phyloP scores from a whole-genome alignment of 352 stramenopile species.

The Pythium chondricola region DNA sequence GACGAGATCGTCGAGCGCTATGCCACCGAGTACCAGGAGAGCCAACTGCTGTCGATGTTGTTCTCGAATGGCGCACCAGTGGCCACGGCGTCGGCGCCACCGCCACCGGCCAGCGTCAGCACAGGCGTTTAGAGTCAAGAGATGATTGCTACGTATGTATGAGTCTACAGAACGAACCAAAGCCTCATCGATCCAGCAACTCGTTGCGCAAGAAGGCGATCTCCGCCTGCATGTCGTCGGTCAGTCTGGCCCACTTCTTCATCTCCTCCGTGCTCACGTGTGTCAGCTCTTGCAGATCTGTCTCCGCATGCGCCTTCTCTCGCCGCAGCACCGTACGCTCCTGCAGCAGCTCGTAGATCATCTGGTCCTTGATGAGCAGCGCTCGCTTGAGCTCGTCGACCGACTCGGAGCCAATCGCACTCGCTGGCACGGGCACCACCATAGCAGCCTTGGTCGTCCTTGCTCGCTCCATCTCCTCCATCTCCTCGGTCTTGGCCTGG shows the following conservation, averaged over 20 bases:
- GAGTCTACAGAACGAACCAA: too few relatives aligned
- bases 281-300: constrained; percentile 55
- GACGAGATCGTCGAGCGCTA: constrained; percentile 87
- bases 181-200: too few relatives aligned
- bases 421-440: neutral
- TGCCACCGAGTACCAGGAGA: constrained; percentile 81
- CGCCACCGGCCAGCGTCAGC: neutral
- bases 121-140: constrained; percentile 4
- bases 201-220: constrained; percentile 54
- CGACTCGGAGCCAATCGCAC: neutral
- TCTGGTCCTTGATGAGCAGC: constrained; percentile 73
- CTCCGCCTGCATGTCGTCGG: constrained; percentile 76
- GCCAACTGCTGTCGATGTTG: constrained; percentile 70
- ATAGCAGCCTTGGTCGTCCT: neutral
- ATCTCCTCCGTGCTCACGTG: constrained; percentile 72
- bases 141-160: too few relatives aligned
- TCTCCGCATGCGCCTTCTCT: constrained; percentile 39
- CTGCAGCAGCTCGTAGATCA: constrained; percentile 76
- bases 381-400: constrained; percentile 20
- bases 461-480: neutral
- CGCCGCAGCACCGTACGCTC: constrained; percentile 50
- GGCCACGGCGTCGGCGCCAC: neutral
- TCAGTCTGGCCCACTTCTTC: constrained; percentile 76
- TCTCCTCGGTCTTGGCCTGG: neutral
- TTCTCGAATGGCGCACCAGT: constrained; percentile 32